Evolutionary conservation across 345 rosid species (phyloP), one percentile per base, ranked within the genome.

Genomic region (Brassica juncea): DNA sequence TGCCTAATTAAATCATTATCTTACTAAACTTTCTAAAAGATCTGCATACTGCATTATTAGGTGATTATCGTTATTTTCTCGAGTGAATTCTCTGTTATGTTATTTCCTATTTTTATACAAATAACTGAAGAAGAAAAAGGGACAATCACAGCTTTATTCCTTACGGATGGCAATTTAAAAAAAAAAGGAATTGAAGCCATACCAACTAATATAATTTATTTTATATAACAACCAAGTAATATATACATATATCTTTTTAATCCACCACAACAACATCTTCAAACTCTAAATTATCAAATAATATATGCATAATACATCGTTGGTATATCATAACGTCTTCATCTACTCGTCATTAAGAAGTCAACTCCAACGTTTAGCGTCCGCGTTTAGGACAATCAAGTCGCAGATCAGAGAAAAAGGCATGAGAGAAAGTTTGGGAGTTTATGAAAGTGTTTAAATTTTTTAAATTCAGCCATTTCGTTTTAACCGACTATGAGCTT

Each of bases 361-460:
- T 79, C 82, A 79, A 68, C 78, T 49, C 70, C 65, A 68, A 12
- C 78, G 25, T 73, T 60, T 60, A 2, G 78, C 69, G 32, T 73
- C 63, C 7, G 55, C 73, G 70, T 58, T 79, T 67, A 42, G n/a
- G 49, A 37, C 37, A 27, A 71, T 14, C 37, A 31, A 37, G 9
- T 28, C 25, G 58, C 66, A 57, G 70, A 70, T 54, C 60, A 25
- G 67, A 57, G 31, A 28, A 55, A n/a, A 68, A 60, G 34, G 19
- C 34, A 60, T 60, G 35, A 58, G 35, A 14, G 44, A 65, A 76
- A 65, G 19, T 78, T 64, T 42, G 34, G n/a, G 15, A 39, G 14
- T 7, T 3, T 19, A 14, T 44, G 30, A 47, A 9, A 28, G 2
- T 30, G 14, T 30, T 15, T 44, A 3, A 19, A 25, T 15, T 0